These are phyloP conservation scores for Pilaira anomala DNA, from an alignment of 192 early-diverging fungal species.

Conservation along the genomic window DNA sequence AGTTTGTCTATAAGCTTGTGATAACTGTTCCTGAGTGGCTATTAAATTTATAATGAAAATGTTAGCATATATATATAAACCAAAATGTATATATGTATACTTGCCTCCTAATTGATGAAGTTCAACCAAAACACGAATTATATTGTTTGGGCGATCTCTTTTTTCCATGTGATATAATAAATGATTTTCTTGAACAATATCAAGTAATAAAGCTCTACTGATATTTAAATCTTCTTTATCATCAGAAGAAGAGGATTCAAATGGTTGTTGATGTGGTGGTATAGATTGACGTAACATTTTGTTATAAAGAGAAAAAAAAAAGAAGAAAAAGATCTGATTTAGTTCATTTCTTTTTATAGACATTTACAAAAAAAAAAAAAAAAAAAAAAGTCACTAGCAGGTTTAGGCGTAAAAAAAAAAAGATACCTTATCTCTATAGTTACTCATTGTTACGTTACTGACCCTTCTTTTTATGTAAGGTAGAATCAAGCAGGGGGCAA, in stretches of 20 bases:
- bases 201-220: neutral
- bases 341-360: too few relatives aligned
- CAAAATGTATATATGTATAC: neutral
- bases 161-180: slow-evolving; percentile 16
- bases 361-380: too few relatives aligned
- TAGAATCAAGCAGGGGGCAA: too few relatives aligned
- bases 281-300: too few relatives aligned
- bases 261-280: too few relatives aligned
- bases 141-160: slow-evolving; percentile 17
- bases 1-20: slow-evolving; percentile 4
- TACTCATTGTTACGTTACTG: too few relatives aligned
- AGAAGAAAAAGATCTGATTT: too few relatives aligned
- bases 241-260: too few relatives aligned
- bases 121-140: slow-evolving; percentile 9
- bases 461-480: too few relatives aligned
- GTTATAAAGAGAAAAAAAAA: too few relatives aligned
- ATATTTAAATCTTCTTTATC: slow-evolving; percentile 5
- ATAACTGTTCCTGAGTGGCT: slow-evolving; percentile 11
- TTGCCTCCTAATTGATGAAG: slow-evolving; percentile 24
- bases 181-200: slow-evolving; percentile 12
- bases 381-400: slow-evolving; percentile 10
- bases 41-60: slow-evolving; percentile 7
- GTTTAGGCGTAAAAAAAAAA: too few relatives aligned
- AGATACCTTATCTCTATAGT: too few relatives aligned
- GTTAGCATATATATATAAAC: neutral